These are phyloP conservation scores for Alliaria petiolata DNA, from an alignment of 345 rosid species.

Conservation along the genomic window DNA sequence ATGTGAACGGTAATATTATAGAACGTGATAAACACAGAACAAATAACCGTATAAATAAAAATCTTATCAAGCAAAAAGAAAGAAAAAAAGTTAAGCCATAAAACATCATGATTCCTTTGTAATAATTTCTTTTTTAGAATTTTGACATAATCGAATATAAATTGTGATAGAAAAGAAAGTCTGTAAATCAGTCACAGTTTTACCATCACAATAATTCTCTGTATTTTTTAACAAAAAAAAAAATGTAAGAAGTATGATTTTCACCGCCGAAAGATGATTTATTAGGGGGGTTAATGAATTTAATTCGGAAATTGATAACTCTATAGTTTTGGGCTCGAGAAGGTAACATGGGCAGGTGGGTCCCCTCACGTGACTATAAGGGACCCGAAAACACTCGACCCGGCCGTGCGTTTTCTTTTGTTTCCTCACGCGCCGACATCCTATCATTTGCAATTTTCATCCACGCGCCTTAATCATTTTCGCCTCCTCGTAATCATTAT, in stretches of 20 bases:
- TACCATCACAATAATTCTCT: neutral
- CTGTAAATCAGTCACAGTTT: neutral
- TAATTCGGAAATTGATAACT: neutral
- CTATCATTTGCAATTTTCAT: neutral
- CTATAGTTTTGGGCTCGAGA: slow-evolving; percentile 25
- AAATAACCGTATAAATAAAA: neutral
- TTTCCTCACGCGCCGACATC: slow-evolving; percentile 32
- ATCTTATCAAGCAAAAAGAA: neutral
- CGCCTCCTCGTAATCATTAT: slow-evolving; percentile 12
- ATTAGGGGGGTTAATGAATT: neutral
- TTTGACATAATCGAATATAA: neutral
- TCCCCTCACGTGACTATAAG: slow-evolving; percentile 27
- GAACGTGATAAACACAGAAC: neutral
- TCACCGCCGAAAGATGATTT: slow-evolving; percentile 8
- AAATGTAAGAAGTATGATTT: neutral
- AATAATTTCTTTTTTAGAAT: neutral
- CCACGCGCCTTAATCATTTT: slow-evolving; percentile 25
- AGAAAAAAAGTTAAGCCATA: neutral
- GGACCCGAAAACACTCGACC: slow-evolving; percentile 34
- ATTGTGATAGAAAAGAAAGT: neutral
- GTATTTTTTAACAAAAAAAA: neutral
- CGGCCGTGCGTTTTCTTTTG: slow-evolving; percentile 33
- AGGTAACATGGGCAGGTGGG: slow-evolving; percentile 34
- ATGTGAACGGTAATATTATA: neutral
- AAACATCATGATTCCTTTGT: neutral